Evolutionary conservation across 2,329 filamentous ascomycete species (phyloP).

Genomic region (Trichoderma atroviride): DNA sequence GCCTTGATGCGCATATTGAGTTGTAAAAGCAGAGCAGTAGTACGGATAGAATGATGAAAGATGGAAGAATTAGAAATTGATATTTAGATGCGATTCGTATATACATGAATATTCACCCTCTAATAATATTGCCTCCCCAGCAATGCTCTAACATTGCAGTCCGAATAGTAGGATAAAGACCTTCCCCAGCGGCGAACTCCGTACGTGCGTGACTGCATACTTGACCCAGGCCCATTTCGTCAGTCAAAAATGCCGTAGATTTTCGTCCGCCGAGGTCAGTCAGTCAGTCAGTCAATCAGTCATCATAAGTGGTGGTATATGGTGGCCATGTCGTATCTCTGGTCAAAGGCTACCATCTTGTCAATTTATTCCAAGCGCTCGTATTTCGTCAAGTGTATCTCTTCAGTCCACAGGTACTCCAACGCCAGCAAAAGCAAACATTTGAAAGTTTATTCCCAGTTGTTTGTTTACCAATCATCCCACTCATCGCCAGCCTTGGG

Average conservation of each 20-base stretch:
- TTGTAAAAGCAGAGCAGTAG: background rate
- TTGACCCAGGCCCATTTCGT: background rate
- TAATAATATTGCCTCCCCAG: background rate
- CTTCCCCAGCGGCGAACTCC: background rate
- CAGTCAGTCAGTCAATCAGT: background rate
- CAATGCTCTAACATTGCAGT: background rate
- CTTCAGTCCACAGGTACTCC: conserved; percentile 32
- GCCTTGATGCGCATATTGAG: background rate
- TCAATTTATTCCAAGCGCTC: conserved; percentile 34
- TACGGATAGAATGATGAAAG: background rate
- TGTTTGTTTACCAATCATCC: conserved; percentile 65
- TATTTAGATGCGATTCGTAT: conserved; percentile 5
- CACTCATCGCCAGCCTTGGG: conserved; percentile 60
- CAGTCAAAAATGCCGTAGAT: background rate
- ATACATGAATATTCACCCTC: conserved; percentile 32
- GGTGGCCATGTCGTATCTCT: background rate
- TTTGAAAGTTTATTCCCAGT: conserved; percentile 28
- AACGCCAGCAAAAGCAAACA: conserved; percentile 19
- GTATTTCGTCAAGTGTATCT: conserved; percentile 27
- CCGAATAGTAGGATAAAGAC: background rate
- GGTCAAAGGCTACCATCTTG: conserved; percentile 12
- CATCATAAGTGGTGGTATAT: conserved; percentile 11
- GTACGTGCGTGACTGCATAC: background rate
- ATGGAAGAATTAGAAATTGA: background rate
- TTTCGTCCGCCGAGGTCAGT: background rate